Conservation (phyloP, 768 basidiomycete species). For the Xerocomellus intermedius region DNA sequence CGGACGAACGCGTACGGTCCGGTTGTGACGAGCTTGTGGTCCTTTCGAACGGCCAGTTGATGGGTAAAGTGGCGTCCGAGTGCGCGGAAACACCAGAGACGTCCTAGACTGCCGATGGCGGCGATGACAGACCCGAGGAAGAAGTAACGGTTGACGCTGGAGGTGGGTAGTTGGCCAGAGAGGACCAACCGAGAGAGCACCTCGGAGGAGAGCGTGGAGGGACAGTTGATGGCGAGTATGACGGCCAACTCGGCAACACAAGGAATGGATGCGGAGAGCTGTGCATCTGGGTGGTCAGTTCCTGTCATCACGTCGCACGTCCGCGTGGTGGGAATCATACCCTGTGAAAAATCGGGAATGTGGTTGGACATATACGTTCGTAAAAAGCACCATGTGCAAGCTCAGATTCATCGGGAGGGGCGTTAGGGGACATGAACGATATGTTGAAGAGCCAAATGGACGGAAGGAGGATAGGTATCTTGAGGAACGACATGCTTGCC, state of each 20-base stretch:
- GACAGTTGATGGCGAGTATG: constrained; percentile 14
- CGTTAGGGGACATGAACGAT: constrained; percentile 23
- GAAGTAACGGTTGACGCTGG: constrained; percentile 27
- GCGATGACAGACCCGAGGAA: constrained; percentile 29
- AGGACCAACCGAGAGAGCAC: constrained; percentile 21
- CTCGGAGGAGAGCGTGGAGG: constrained; percentile 19
- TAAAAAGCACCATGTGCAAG: constrained; percentile 19
- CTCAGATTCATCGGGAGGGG: constrained; percentile 22
- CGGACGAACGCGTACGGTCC: constrained; percentile 38
- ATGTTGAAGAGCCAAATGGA: constrained; percentile 30
- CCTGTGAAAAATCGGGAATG: constrained; percentile 24
- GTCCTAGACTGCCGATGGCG: constrained; percentile 32
- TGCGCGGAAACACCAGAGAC: constrained; percentile 36
- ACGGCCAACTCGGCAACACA: constrained; percentile 29
- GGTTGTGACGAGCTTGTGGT: constrained; percentile 32
- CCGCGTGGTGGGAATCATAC: constrained; percentile 10
- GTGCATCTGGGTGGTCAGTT: constrained; percentile 1
- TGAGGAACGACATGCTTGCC: constrained; percentile 20
- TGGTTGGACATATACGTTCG: constrained; percentile 20
- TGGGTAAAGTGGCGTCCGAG: constrained; percentile 37
- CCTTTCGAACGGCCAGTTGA: constrained; percentile 30
- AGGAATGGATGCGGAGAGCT: constrained; percentile 30
- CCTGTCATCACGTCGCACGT: background rate
- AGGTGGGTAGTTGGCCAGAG: constrained; percentile 19
- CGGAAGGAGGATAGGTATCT: constrained; percentile 22